Evolutionary conservation across 805 yeast species (phyloP).

Genomic region (Suhomyces canberraensis): DNA sequence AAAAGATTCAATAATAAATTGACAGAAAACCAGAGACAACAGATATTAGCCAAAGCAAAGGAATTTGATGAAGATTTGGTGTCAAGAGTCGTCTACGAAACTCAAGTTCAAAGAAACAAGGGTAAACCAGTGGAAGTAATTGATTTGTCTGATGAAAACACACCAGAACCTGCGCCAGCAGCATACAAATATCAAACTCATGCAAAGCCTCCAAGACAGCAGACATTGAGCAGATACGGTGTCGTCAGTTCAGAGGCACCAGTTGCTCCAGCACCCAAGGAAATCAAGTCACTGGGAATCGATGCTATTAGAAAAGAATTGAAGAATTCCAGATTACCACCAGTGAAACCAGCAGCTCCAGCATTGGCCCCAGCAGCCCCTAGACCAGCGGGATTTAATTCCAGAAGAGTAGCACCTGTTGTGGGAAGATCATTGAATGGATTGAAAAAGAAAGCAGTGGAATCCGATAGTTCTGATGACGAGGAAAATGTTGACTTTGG

Average conservation of each 20-base stretch:
- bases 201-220: conserved; percentile 28
- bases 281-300: conserved; percentile 27
- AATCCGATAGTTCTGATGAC: conserved; percentile 34
- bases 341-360: conserved; percentile 14
- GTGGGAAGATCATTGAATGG: conserved; percentile 40
- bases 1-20: conserved; percentile 69
- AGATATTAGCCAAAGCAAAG: conserved; percentile 60
- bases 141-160: conserved; percentile 1
- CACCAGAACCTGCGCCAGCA: conserved; percentile 13
- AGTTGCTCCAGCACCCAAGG: conserved; percentile 32
- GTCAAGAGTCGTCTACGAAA: conserved; percentile 37
- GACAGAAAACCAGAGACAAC: conserved; percentile 60
- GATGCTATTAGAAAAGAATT: conserved; percentile 35
- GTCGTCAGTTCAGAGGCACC: conserved; percentile 29
- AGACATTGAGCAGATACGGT: conserved; percentile 35
- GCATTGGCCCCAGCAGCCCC: conserved; percentile 45
- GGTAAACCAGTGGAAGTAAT: conserved; percentile 6
- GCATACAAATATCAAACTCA: conserved; percentile 21
- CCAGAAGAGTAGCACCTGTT: conserved; percentile 18
- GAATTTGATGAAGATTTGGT: conserved; percentile 53
- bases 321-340: conserved; percentile 17
- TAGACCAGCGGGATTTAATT: conserved; percentile 53
- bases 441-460: conserved; percentile 27
- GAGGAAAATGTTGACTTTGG: conserved; percentile 38
- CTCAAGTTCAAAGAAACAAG: conserved; percentile 9